A percentile compares a stretch with the other conserved stretches of the same genome.
Conservation (phyloP, 139 green algal genomes). For the Picochlorum sp. region DNA sequence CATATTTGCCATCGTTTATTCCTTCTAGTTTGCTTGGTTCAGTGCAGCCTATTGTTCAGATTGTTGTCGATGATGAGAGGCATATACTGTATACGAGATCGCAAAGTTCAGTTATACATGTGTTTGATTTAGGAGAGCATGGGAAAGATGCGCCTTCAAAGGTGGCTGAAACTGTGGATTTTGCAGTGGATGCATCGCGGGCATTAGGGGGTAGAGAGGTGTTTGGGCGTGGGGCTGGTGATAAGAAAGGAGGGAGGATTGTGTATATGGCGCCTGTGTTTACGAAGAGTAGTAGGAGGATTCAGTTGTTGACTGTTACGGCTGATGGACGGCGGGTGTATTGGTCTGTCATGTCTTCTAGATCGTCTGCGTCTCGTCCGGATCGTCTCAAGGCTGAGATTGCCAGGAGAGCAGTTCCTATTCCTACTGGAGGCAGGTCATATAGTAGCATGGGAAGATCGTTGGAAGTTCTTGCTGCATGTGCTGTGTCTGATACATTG, state of each 20-base stretch:
- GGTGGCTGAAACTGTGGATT: constrained; percentile 62
- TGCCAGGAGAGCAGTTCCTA: constrained; percentile 41
- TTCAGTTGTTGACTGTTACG: constrained; percentile 80
- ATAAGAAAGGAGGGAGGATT: constrained; percentile 49
- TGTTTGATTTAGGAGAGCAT: constrained; percentile 76
- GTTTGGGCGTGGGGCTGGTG: constrained; percentile 45
- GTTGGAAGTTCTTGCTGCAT: constrained; percentile 54
- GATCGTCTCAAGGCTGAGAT: constrained; percentile 43
- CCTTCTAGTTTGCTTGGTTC: constrained; percentile 51
- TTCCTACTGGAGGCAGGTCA: not conserved
- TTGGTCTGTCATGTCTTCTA: constrained; percentile 30
- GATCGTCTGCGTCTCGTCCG: constrained; percentile 18
- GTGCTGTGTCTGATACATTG: constrained; percentile 49
- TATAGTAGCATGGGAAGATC: constrained; percentile 12
- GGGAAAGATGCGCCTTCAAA: constrained; percentile 40
- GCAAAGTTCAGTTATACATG: constrained; percentile 48
- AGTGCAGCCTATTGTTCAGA: constrained; percentile 47
- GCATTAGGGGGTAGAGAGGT: constrained; percentile 36
- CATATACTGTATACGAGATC: constrained; percentile 76
- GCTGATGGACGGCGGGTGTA: constrained; percentile 79
- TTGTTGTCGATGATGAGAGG: constrained; percentile 70
- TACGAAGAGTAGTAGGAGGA: constrained; percentile 15
- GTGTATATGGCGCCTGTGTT: constrained; percentile 64
- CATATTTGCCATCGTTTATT: constrained; percentile 57
- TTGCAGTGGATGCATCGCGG: constrained; percentile 32